A percentile compares a stretch with the other conserved stretches of the same genome.
phyloP scores from a whole-genome alignment of 768 basidiomycete genomes.

The Amanita thiersii region DNA sequence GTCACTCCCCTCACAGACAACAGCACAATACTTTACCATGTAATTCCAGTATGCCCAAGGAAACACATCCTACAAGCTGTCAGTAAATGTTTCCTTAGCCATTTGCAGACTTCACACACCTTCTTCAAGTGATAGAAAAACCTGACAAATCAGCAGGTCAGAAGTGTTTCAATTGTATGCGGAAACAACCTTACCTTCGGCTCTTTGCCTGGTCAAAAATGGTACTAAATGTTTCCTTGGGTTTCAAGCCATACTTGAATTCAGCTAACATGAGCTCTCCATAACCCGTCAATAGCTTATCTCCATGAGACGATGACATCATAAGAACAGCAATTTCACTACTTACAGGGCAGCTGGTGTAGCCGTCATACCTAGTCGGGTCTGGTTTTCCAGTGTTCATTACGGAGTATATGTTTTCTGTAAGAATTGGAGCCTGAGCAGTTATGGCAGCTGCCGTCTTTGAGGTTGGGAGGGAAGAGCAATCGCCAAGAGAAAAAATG shows the following conservation, averaged over 20 bases:
- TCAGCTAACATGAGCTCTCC: conserved; percentile 83
- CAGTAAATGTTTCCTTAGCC: conserved; percentile 6
- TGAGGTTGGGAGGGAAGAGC: conserved; percentile 85
- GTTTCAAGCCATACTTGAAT: conserved; percentile 87
- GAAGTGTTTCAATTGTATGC: background rate
- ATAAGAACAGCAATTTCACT: conserved; percentile 1
- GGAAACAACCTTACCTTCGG: conserved; percentile 45
- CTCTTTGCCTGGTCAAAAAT: conserved; percentile 72
- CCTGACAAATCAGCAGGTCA: conserved; percentile 24
- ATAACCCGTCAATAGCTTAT: conserved; percentile 71
- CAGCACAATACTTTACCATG: conserved; percentile 45
- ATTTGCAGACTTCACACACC: conserved; percentile 22
- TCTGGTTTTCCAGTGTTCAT: conserved; percentile 67
- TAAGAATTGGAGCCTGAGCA: conserved; percentile 82
- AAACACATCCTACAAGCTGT: conserved; percentile 44
- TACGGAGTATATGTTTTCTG: conserved; percentile 77
- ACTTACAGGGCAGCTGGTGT: conserved; percentile 80
- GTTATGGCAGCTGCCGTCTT: conserved; percentile 96
- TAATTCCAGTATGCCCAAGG: conserved; percentile 73
- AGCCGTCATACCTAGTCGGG: conserved; percentile 75
- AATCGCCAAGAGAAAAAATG: conserved; percentile 90
- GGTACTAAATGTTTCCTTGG: conserved; percentile 75
- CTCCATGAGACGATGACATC: conserved; percentile 1
- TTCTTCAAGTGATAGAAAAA: conserved; percentile 87
- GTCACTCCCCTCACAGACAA: no score